These are phyloP conservation scores for Metarhizium anisopliae DNA, from an alignment of 2,329 filamentous ascomycete genomes.

Conservation along the genomic window DNA sequence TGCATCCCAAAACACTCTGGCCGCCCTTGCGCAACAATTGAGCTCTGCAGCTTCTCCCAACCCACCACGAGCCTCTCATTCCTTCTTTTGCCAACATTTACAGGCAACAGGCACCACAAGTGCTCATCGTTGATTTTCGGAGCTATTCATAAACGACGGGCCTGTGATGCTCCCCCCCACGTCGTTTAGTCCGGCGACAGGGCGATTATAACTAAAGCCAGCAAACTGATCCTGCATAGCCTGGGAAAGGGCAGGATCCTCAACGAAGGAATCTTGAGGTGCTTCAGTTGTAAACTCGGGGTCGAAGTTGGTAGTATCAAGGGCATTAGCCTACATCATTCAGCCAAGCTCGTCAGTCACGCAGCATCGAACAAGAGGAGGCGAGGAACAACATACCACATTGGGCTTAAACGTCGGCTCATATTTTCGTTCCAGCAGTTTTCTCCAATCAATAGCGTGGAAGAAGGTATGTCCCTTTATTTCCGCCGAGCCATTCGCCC, in stretches of 20 bases:
- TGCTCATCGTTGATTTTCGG: too few relatives aligned
- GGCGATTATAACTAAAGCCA: constrained; percentile 94
- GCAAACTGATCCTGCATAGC: constrained; percentile 94
- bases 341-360: background rate
- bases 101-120: too few relatives aligned
- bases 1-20: too few relatives aligned
- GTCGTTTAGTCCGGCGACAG: constrained; percentile 84
- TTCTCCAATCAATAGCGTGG: constrained; percentile 97
- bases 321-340: background rate
- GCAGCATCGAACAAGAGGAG: background rate
- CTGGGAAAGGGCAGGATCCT: constrained; percentile 78
- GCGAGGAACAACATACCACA: constrained; percentile 61
- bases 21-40: too few relatives aligned
- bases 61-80: too few relatives aligned
- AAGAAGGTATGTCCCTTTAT: constrained; percentile 99
- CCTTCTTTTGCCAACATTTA: too few relatives aligned
- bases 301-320: constrained; percentile 74
- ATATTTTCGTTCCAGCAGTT: constrained; percentile 93
- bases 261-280: constrained; percentile 85
- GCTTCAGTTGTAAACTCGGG: constrained; percentile 82
- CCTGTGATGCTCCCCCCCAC: constrained; percentile 91
- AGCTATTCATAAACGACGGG: constrained; percentile 49
- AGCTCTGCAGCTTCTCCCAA: too few relatives aligned
- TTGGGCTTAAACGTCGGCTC: constrained; percentile 96
- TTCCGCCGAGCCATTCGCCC: constrained; percentile 87